phyloP scores from a whole-genome alignment of 2,329 filamentous ascomycete species.

The Phoma sp. region DNA sequence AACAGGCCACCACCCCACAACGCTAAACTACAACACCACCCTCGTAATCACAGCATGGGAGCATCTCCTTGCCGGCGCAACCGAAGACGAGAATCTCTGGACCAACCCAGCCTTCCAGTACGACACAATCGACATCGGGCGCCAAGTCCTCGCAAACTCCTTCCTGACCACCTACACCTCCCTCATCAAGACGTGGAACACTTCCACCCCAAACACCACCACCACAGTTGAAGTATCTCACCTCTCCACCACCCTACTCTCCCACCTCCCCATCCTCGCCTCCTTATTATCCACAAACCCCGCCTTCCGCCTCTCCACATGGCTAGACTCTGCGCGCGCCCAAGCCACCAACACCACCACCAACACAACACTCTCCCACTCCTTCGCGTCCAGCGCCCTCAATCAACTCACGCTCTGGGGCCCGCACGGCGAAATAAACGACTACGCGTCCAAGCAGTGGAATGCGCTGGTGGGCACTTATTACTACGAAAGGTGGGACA shows the following conservation, averaged over 20 bases:
- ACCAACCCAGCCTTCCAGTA: constrained; percentile 52
- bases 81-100: constrained; percentile 47
- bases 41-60: constrained; percentile 51
- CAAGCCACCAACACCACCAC: constrained; percentile 18
- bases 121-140: constrained; percentile 58
- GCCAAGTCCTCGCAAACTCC: constrained; percentile 57
- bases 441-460: constrained; percentile 60
- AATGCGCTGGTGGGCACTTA: constrained; percentile 55
- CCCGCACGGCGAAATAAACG: constrained; percentile 55
- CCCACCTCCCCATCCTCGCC: constrained; percentile 47
- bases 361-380: constrained; percentile 46
- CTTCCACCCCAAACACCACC: constrained; percentile 29
- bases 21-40: constrained; percentile 51
- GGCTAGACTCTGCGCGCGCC: constrained; percentile 50
- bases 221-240: neutral
- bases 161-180: constrained; percentile 52
- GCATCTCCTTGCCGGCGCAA: constrained; percentile 48
- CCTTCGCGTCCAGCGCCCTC: constrained; percentile 55
- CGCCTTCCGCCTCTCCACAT: constrained; percentile 53
- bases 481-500: constrained; percentile 56
- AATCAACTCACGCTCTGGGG: constrained; percentile 62
- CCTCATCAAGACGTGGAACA: constrained; percentile 45
- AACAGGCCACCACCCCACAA: constrained; percentile 53
- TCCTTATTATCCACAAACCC: constrained; percentile 51
- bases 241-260: constrained; percentile 6